These are phyloP conservation scores for Pseudofabraea citricarpa DNA, from an alignment of 2,329 filamentous ascomycete species.

Conservation along the genomic window DNA sequence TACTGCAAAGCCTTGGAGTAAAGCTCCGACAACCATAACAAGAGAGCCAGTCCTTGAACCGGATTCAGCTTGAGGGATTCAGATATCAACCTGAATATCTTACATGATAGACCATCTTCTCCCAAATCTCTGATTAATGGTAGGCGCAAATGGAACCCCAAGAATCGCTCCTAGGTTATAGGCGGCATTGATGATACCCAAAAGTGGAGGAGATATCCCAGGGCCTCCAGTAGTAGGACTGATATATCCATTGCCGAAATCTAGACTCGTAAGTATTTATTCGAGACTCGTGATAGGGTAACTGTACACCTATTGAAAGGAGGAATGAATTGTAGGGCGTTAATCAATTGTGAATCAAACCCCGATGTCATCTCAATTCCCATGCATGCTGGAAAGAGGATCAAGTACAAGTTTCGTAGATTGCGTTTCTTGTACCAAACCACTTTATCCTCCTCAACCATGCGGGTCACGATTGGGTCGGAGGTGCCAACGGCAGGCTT, in stretches of 20 bases:
- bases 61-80: not conserved
- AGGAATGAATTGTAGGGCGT: conserved; percentile 33
- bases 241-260: conserved; percentile 9
- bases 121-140: conserved; percentile 44
- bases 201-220: not conserved
- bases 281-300: not conserved
- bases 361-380: conserved; percentile 51
- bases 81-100: too few species aligned
- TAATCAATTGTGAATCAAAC: conserved; percentile 46
- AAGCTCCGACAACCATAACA: conserved; percentile 49
- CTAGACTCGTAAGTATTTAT: conserved; percentile 3
- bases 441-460: conserved; percentile 33
- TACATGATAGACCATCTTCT: conserved; percentile 47
- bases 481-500: conserved; percentile 9
- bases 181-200: conserved; percentile 31
- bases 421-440: conserved; percentile 35
- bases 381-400: conserved; percentile 42
- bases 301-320: conserved; percentile 27
- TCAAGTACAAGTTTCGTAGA: conserved; percentile 32
- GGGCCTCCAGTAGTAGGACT: not conserved
- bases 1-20: conserved; percentile 44
- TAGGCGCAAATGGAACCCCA: conserved; percentile 47
- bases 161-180: conserved; percentile 52
- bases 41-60: conserved; percentile 37
- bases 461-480: conserved; percentile 34